These are phyloP conservation scores for Vaccinium myrtillus DNA, from an alignment of 148 eudicot genomes.

Conservation along the genomic window DNA sequence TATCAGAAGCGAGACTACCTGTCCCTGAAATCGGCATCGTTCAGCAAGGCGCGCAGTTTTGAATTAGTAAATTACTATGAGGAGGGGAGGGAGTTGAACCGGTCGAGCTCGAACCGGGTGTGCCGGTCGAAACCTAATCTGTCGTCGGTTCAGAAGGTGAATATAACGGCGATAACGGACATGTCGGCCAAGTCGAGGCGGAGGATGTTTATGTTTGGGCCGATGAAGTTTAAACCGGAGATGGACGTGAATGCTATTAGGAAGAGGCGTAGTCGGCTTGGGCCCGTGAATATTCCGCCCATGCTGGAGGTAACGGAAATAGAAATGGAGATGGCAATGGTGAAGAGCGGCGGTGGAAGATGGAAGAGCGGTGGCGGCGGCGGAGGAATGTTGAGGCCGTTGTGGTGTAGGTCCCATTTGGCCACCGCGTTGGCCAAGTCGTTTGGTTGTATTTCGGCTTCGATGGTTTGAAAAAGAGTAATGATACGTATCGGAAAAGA, in stretches of 20 bases:
- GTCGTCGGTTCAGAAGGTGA: constrained; percentile 29
- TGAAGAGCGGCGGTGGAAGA: neutral
- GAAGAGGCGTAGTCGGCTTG: constrained; percentile 26
- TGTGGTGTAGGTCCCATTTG: constrained; percentile 26
- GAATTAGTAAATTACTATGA: neutral
- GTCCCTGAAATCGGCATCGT: constrained; percentile 5
- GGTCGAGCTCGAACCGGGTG: constrained; percentile 14
- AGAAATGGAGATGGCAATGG: neutral
- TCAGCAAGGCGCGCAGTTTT: neutral
- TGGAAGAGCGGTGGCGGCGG: neutral
- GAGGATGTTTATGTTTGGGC: constrained; percentile 39
- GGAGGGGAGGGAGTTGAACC: neutral
- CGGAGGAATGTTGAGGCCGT: neutral
- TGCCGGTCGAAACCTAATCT: too few relatives aligned
- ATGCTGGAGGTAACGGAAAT: neutral
- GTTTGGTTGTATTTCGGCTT: constrained; percentile 21
- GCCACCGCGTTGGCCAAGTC: constrained; percentile 29
- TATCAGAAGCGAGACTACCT: constrained; percentile 15
- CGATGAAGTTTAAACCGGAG: constrained; percentile 45
- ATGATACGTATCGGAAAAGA: too few relatives aligned
- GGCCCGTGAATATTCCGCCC: constrained; percentile 8
- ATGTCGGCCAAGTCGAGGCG: constrained; percentile 30
- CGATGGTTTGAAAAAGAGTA: neutral
- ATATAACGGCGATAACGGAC: constrained; percentile 29
- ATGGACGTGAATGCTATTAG: constrained; percentile 31